Conservation (phyloP, 1,284 basidiomycete genomes). For the Sparassis latifolia region DNA sequence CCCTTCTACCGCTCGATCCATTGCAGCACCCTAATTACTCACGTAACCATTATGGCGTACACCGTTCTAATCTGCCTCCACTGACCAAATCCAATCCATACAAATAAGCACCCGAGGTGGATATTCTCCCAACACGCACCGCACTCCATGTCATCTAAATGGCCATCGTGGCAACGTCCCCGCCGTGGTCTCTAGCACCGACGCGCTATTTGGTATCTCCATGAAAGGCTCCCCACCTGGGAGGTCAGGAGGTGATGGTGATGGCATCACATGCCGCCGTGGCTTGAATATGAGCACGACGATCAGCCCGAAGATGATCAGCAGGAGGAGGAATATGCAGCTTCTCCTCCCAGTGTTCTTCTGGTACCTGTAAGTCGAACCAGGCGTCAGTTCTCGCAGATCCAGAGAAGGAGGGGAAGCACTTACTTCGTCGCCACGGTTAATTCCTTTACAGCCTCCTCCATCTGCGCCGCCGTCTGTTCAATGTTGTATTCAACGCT, state of each 20-base stretch:
- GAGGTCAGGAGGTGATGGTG: slow-evolving; percentile 4
- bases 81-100: background rate
- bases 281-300: slow-evolving; percentile 81
- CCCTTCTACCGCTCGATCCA: too few relatives aligned
- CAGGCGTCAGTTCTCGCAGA: background rate
- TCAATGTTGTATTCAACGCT: slow-evolving; percentile 98
- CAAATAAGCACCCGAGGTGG: background rate
- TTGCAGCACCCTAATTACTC: too few relatives aligned
- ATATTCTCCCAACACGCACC: background rate
- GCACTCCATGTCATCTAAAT: slow-evolving; percentile 1
- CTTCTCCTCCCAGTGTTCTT: slow-evolving; percentile 86
- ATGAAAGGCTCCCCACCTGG: background rate
- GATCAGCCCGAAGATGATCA: slow-evolving; percentile 85
- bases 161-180: background rate
- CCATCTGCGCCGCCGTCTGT: slow-evolving; percentile 76
- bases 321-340: slow-evolving; percentile 87
- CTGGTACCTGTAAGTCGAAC: slow-evolving; percentile 66
- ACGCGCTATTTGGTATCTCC: slow-evolving; percentile 2
- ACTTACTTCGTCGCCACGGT: slow-evolving; percentile 72
- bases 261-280: slow-evolving; percentile 31
- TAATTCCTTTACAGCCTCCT: slow-evolving; percentile 83
- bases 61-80: too few relatives aligned
- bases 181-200: background rate
- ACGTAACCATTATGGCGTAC: too few relatives aligned
- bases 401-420: slow-evolving; percentile 6